Conservation (phyloP, 2,329 filamentous ascomycete genomes). For the Chalara sp. region DNA sequence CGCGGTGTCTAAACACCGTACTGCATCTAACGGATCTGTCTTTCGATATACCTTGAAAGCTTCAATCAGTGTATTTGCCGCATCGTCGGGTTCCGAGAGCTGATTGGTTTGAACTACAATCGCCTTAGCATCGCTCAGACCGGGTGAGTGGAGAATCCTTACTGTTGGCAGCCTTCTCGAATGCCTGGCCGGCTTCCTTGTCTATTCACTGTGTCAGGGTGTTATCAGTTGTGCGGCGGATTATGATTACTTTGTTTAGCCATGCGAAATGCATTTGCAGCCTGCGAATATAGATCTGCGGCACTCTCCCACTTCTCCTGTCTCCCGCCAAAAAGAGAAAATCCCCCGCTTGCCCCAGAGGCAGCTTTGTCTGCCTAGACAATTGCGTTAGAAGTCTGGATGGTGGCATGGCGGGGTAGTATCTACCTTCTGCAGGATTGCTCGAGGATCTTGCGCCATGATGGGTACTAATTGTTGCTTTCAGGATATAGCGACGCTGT, state of each 20-base stretch:
- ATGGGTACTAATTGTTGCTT: slow-evolving; percentile 5
- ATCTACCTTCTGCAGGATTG: slow-evolving; percentile 68
- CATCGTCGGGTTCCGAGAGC: slow-evolving; percentile 87
- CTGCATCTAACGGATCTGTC: slow-evolving; percentile 75
- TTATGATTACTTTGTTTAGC: slow-evolving; percentile 67
- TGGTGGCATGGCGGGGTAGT: slow-evolving; percentile 22
- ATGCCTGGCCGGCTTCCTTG: slow-evolving; percentile 78
- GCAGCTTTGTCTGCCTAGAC: slow-evolving; percentile 82
- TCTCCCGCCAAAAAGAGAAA: slow-evolving; percentile 81
- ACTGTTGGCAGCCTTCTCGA: slow-evolving; percentile 49
- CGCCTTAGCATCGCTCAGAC: slow-evolving; percentile 40
- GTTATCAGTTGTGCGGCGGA: not conserved
- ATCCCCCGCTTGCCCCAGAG: slow-evolving; percentile 68
- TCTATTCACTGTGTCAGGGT: slow-evolving; percentile 39
- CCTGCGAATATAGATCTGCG: slow-evolving; percentile 79
- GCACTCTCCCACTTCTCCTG: slow-evolving; percentile 88
- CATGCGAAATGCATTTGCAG: slow-evolving; percentile 86
- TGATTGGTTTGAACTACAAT: slow-evolving; percentile 69
- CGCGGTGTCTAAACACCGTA: slow-evolving; percentile 69
- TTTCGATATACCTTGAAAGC: slow-evolving; percentile 95
- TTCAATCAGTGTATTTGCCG: slow-evolving; percentile 79
- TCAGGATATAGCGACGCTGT: not conserved
- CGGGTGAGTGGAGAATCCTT: too few species aligned
- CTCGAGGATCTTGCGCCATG: slow-evolving; percentile 74
- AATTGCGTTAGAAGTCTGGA: slow-evolving; percentile 4